A percentile compares a stretch with the other conserved stretches of the same genome.
phyloP scores from a whole-genome alignment of 2,329 filamentous ascomycete species.

The Hortaea werneckii region DNA sequence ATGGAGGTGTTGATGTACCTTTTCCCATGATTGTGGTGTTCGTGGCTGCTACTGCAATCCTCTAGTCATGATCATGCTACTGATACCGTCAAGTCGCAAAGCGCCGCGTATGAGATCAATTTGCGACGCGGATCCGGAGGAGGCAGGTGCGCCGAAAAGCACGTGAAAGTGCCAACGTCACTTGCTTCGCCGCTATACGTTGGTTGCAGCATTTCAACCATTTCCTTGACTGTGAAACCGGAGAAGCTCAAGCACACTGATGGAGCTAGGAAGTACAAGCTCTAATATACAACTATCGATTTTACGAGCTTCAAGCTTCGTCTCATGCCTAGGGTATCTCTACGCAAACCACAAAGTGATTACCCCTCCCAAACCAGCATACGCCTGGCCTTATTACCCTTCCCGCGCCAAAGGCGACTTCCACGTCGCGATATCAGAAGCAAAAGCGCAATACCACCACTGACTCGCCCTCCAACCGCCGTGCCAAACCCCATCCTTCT shows the following conservation, averaged over 20 bases:
- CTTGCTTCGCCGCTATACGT: too few species aligned
- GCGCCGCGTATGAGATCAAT: too few species aligned
- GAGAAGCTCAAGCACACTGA: too few species aligned
- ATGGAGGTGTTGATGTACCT: slow-evolving; percentile 3
- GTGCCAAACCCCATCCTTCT: slow-evolving; percentile 21
- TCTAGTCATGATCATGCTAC: neutral
- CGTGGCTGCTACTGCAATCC: neutral
- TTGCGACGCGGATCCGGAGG: neutral
- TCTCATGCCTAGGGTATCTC: too few species aligned
- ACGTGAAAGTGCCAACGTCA: neutral
- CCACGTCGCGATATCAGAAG: slow-evolving; percentile 18
- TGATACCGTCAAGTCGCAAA: neutral
- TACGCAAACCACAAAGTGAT: neutral
- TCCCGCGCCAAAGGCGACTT: neutral
- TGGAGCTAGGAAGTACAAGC: too few species aligned
- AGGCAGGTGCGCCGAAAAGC: neutral
- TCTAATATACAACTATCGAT: too few species aligned
- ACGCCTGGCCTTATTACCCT: neutral
- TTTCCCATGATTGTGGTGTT: slow-evolving; percentile 11
- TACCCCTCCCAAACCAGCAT: neutral
- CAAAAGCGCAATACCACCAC: slow-evolving; percentile 56
- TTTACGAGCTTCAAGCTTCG: too few species aligned
- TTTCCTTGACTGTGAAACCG: too few species aligned
- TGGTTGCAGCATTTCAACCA: too few species aligned
- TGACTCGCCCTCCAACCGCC: slow-evolving; percentile 41